Conservation (phyloP, 768 basidiomycete species). For the Tylopilus rubrobrunneus region DNA sequence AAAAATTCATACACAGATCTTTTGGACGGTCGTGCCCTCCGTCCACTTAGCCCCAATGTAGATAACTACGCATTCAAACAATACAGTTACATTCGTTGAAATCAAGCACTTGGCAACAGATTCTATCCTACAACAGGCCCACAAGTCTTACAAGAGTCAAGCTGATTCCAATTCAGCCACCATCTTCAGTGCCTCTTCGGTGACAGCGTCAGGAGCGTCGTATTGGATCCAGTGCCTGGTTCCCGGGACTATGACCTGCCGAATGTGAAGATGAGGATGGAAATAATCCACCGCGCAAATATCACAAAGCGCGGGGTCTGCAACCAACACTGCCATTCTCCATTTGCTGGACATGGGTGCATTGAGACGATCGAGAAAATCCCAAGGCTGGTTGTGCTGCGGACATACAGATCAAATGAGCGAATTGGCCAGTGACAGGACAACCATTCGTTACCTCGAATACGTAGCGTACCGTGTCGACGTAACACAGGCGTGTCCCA, state of each 20-base stretch:
- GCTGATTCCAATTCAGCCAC: slow-evolving; percentile 6
- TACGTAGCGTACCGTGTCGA: slow-evolving; percentile 1
- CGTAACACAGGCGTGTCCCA: slow-evolving; percentile 11
- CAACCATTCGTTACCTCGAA: neutral
- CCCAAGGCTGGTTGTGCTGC: slow-evolving; percentile 20
- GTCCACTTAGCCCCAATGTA: too few relatives aligned
- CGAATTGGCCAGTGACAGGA: neutral
- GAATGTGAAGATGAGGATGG: slow-evolving; percentile 13
- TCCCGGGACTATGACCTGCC: slow-evolving; percentile 8
- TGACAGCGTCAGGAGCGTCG: slow-evolving; percentile 20
- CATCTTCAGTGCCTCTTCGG: slow-evolving; percentile 16
- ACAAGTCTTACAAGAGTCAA: neutral
- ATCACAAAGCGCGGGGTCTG: slow-evolving; percentile 15
- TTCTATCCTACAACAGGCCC: neutral
- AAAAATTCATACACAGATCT: too few relatives aligned
- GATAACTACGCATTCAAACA: too few relatives aligned
- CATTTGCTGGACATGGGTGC: slow-evolving; percentile 1
- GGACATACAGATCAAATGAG: neutral
- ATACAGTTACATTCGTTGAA: too few relatives aligned
- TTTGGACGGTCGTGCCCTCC: too few relatives aligned
- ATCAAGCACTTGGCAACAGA: too few relatives aligned
- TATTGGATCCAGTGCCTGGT: slow-evolving; percentile 25
- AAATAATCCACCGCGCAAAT: slow-evolving; percentile 7
- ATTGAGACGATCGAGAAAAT: slow-evolving; percentile 8
- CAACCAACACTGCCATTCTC: slow-evolving; percentile 13